Evolutionary conservation across 2,329 filamentous ascomycete species (phyloP), one percentile per base, ranked within the genome.

Genomic region (Colletotrichum australisinense): DNA sequence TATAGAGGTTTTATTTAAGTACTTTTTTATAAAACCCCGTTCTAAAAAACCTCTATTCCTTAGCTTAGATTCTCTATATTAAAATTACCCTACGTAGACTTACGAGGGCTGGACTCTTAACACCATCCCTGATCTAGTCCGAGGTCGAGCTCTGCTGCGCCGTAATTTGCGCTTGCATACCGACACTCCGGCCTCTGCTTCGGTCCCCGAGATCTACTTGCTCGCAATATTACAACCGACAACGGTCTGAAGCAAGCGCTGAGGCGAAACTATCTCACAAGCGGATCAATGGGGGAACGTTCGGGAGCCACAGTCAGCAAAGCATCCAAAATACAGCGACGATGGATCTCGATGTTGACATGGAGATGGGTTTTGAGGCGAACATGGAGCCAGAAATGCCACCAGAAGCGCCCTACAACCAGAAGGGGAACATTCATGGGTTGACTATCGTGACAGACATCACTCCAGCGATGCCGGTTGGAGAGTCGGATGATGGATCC

Each of bases 111-210:
- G n/a, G n/a, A n/a, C n/a, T n/a, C n/a, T n/a, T n/a, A n/a, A n/a
- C n/a, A n/a, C n/a, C n/a, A 14, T 38, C 59, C 5, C n/a, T 72
- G 24, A 19, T 74, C 8, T 74, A 69, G 69, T 72, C 72, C 1
- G 24, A 53, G 9, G n/a, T 67, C 1, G 72, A 74, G 63, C 32
- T 74, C 2, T 74, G 69, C 26, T 72, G 68, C 11, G 69, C 72
- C 14, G 26, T 74, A 24, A 63, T 57, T 9, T 74, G 72, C 42
- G 63, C 56, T 9, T 74, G 72, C 46, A 72, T 74, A 26, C 72
- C 72, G 32, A 74, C 69, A 28, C 72, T 74, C 4, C 57, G 72
- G 7, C 69, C 72, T 16, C 69, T 74, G 9, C 30, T 71, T 5
- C 32, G n/a, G 2, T n/a, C 38, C 12, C 28, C 24, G 49, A 14